Base-by-base conservation (phyloP, 169 alveolate species). In the Plasmodium reichenowi region DNA sequence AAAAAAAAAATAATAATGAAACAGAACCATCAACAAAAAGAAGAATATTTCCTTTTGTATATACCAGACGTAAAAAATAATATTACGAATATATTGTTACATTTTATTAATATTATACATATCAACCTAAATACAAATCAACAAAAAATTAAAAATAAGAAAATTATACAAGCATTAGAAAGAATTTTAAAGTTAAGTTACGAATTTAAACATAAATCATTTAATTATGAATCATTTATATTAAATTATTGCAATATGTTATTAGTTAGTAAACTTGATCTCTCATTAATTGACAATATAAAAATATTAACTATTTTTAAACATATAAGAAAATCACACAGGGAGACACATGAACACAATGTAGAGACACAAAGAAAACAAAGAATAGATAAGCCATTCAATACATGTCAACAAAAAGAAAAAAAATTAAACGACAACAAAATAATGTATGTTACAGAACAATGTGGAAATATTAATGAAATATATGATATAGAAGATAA, bases 231-330 rank as follows among this genome's bases (percentile, higher is more conserved):
- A 5, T 74, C 67, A 13, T 86, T 86, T 32, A 0, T 86, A 24
- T 9, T 86, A 10, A 50, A 86, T 29, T 68, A 86, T 66, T 72
- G 74, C 17, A 86, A 72, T 13, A 47, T 86, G 45, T 72, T 86
- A 52, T 38, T 86, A 54, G 68, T 72, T 8, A 86, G 58, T 43
- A 86, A 86, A 73, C 32, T 86, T 6, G 92, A 86, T 64, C 62
- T 86, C n/a, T 59, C 92, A 0, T 29, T 86, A 38, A 9, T 62
- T 48, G 92, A 86, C 54, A 72, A 72, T 56, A 56, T 72, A 26
- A 86, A 86, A 72, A 60, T 86, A 50, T 71, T 86, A 24, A 13
- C 67, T 8, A 78, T 86, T 48, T 66, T 86, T 32, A 24, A 80
- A 64, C 20, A 62, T 4, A 52, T 86, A 22, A 43, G 10, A 2